Evolutionary conservation across 768 basidiomycete species (phyloP).

Genomic region (Leccinum barrowsii): DNA sequence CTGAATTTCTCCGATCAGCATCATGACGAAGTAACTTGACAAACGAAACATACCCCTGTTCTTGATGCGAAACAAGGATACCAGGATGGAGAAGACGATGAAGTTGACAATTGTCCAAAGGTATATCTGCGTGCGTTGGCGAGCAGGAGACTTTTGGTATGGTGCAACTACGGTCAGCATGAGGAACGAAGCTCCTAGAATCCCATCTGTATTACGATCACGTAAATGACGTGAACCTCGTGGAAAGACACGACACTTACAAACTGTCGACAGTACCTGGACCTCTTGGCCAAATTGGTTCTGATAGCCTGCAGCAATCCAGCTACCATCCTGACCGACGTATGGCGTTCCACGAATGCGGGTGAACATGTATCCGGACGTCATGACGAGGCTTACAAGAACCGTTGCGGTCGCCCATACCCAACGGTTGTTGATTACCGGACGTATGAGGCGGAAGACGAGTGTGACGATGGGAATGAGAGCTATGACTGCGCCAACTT

Average conservation of each 20-base stretch:
- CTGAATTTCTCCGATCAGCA: conserved; percentile 32
- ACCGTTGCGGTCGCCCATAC: conserved; percentile 68
- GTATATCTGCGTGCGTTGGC: conserved; percentile 85
- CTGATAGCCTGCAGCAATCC: conserved; percentile 87
- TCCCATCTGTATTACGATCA: conserved; percentile 57
- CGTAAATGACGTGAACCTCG: background rate
- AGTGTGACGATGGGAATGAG: conserved; percentile 48
- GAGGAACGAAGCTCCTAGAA: conserved; percentile 72
- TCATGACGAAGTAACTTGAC: background rate
- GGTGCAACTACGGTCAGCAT: conserved; percentile 83
- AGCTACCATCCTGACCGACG: conserved; percentile 57
- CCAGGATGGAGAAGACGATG: conserved; percentile 80
- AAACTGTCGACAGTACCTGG: conserved; percentile 79
- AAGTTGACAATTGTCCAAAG: conserved; percentile 82
- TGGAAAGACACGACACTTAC: conserved; percentile 47
- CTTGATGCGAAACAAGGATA: conserved; percentile 88
- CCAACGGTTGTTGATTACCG: conserved; percentile 71
- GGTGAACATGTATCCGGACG: conserved; percentile 94
- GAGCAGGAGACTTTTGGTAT: conserved; percentile 61
- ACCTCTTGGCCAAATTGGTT: conserved; percentile 93
- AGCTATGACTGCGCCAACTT: conserved; percentile 44
- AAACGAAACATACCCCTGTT: conserved; percentile 62
- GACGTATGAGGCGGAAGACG: conserved; percentile 55
- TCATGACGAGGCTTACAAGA: conserved; percentile 75
- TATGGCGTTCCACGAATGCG: conserved; percentile 83